Percentiles rank a stretch among this genome's conserved stretches.
Conservation (phyloP, 352 stramenopile genomes). For the Pythium pectinolyticum region DNA sequence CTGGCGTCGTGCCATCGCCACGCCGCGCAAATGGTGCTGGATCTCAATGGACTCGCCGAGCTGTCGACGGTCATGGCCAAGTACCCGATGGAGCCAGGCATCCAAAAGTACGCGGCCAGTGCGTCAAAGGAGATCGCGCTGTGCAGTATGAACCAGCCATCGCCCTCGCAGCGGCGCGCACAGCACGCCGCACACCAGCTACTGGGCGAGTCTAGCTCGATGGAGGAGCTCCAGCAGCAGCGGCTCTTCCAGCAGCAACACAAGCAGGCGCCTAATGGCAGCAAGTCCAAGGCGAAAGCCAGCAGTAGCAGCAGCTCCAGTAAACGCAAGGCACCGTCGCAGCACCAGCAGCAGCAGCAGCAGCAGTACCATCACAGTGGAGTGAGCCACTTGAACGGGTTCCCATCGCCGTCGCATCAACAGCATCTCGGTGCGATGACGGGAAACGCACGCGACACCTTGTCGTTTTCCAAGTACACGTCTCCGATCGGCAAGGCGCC, state of each 20-base stretch:
- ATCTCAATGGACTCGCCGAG: conserved; percentile 61
- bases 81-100: conserved; percentile 63
- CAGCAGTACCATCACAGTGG: conserved; percentile 11
- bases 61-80: conserved; percentile 77
- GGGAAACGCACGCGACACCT: conserved; percentile 15
- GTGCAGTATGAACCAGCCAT: conserved; percentile 41
- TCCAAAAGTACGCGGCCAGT: conserved; percentile 62
- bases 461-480: conserved; percentile 45
- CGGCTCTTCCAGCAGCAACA: conserved; percentile 3
- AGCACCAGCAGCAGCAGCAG: not conserved
- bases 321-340: conserved; percentile 13
- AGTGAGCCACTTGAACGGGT: conserved; percentile 15
- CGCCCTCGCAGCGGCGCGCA: not conserved
- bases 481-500: conserved; percentile 50
- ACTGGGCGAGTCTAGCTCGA: conserved; percentile 17
- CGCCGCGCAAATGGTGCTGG: conserved; percentile 49
- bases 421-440: conserved; percentile 8
- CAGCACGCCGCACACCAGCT: conserved; percentile 2
- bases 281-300: conserved; percentile 37
- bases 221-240: conserved; percentile 24
- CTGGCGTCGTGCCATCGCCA: conserved; percentile 56
- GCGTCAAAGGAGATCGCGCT: conserved; percentile 63
- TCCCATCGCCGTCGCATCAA: conserved; percentile 12
- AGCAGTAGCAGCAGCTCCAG: conserved; percentile 2
- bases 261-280: not conserved